Conservation (phyloP, 2,329 filamentous ascomycete species). For the Hymenoscyphus occultus region DNA sequence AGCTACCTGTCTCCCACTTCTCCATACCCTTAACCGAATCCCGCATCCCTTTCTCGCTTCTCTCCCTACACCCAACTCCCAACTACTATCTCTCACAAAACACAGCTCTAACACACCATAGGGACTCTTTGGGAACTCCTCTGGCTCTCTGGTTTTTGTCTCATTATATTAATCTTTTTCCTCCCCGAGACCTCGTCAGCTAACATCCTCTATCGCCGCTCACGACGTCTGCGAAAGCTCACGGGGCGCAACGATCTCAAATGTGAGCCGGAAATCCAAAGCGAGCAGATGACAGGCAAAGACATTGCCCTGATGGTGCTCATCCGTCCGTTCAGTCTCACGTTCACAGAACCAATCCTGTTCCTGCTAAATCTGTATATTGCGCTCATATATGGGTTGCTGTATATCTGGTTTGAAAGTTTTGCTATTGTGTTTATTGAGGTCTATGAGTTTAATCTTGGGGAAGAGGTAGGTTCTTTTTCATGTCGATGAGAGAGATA, state of each 20-base stretch:
- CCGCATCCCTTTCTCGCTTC: not conserved
- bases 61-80: no score
- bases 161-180: constrained; percentile 55
- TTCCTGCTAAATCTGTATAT: constrained; percentile 61
- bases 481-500: no score
- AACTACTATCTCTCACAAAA: not conserved
- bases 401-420: constrained; percentile 62
- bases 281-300: constrained; percentile 40
- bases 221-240: constrained; percentile 53
- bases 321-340: constrained; percentile 57
- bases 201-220: constrained; percentile 58
- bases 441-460: constrained; percentile 57
- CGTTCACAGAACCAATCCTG: constrained; percentile 58
- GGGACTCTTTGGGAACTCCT: constrained; percentile 59
- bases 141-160: constrained; percentile 55
- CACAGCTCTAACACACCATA: not conserved
- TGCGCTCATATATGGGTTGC: constrained; percentile 58
- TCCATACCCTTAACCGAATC: no score
- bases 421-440: constrained; percentile 59
- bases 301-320: constrained; percentile 52
- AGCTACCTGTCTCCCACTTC: no score
- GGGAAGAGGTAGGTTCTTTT: constrained; percentile 39
- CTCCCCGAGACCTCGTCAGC: constrained; percentile 59
- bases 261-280: constrained; percentile 57
- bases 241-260: constrained; percentile 53